Base-by-base conservation (phyloP, 257 asterid species). In the Oldenlandia corymbosa region DNA sequence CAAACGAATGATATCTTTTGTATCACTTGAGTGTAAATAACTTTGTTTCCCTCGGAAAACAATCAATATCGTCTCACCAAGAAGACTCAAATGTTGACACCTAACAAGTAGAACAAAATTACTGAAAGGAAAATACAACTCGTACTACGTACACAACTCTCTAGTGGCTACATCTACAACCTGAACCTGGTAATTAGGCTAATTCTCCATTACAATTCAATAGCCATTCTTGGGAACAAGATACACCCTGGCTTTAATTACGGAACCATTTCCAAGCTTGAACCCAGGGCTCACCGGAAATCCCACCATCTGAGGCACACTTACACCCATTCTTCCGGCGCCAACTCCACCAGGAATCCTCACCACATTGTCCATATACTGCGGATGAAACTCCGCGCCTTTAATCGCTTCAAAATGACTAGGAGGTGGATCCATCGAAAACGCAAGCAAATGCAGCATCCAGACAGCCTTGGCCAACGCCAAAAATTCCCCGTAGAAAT, bases 251-350 rank as follows among this genome's bases (percentile, higher is more conserved):
- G 95, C 91, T 79, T 85, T 92, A 57, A 89, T 76, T 23, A 87
- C 64, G 3, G 95, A 81, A 21, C 96, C 94, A 34, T 82, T 81
- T 51, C 86, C 91, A 39, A 89, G 87, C 91, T 92, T 92, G 65
- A 93, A 93, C 34, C 99, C 99, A 0, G 96, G 99, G 32, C 91
- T 81, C 70, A 93, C 96, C 1, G 97, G 93, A 62, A 92, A 86
- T 20, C 96, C 99, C 3, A 92, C 99, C 41, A 80, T 76, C 91
- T 78, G 84, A 2, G 84, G 71, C 49, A 75, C 65, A 0, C 87
- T 85, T 59, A 66, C 67, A 11, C 77, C 84, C 73, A 67, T 68
- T 21, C 88, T 69, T 56, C 84, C 89, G 17, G 78, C 83, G 10
- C 53, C 65, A 18, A 46, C 84, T 13, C 82, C 84, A 9, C 59